Evolutionary conservation across 495 filamentous ascomycete species (phyloP).

Genomic region (Penicillium angulare): DNA sequence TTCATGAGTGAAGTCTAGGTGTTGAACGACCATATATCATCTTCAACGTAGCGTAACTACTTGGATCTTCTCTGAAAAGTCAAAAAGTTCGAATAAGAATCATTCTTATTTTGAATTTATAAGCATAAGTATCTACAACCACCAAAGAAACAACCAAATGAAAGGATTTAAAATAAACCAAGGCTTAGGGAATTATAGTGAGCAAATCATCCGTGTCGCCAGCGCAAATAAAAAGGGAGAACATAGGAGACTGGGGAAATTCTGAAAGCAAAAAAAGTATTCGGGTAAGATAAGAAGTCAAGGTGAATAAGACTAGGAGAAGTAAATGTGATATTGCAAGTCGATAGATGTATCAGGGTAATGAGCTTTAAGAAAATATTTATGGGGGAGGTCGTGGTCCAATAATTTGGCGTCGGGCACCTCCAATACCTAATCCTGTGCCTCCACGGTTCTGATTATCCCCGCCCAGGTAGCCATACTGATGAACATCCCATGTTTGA

Average conservation of each 20-base stretch:
- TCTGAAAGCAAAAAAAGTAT: neutral
- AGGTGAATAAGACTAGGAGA: neutral
- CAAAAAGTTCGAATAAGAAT: no score
- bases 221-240: constrained; percentile 10
- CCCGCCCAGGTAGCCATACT: constrained; percentile 84
- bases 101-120: no score
- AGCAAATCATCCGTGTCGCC: constrained; percentile 14
- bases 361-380: neutral
- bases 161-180: neutral
- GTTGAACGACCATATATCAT: no score
- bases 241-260: neutral
- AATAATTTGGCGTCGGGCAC: constrained; percentile 74
- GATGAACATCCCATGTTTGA: constrained; percentile 77
- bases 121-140: neutral
- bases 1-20: no score
- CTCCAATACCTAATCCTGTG: constrained; percentile 66
- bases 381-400: constrained; percentile 67
- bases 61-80: neutral
- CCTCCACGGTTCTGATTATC: constrained; percentile 76
- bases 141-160: neutral
- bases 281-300: constrained; percentile 8
- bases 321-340: no score
- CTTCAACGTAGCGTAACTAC: no score
- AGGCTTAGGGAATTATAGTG: neutral
- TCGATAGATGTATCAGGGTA: no score